Percentiles rank a stretch among this genome's conserved stretches.
Evolutionary conservation across 2,329 filamentous ascomycete genomes (phyloP).

Genomic region (Akanthomyces muscarius): DNA sequence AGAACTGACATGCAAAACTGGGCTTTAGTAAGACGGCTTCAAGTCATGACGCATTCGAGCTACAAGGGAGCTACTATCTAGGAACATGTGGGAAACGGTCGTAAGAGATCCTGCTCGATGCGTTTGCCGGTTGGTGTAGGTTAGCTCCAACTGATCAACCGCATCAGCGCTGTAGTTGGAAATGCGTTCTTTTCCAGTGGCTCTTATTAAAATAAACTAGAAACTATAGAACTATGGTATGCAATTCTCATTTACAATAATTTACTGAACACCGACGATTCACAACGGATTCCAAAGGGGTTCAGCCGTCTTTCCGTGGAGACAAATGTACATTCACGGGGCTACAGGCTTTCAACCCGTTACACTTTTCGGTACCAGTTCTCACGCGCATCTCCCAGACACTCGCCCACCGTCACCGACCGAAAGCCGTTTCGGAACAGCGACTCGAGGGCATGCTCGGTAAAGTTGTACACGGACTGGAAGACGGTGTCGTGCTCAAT

Average conservation of each 20-base stretch:
- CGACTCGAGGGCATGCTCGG: conserved; percentile 38
- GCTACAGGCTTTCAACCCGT: neutral
- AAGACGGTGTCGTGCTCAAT: conserved; percentile 51
- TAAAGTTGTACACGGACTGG: conserved; percentile 41
- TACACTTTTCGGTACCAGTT: conserved; percentile 40
- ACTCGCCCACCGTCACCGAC: conserved; percentile 50
- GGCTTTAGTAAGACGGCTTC: too few species aligned
- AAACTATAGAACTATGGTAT: neutral
- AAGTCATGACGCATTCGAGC: too few species aligned
- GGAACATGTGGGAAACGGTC: too few species aligned
- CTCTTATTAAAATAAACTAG: neutral
- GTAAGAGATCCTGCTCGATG: too few species aligned
- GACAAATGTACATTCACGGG: too few species aligned
- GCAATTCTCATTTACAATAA: neutral
- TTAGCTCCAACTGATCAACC: too few species aligned
- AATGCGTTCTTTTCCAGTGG: neutral
- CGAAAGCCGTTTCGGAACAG: conserved; percentile 39
- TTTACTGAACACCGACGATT: neutral
- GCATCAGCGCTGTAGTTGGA: too few species aligned
- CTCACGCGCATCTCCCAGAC: conserved; percentile 40
- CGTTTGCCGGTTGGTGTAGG: too few species aligned
- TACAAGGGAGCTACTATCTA: too few species aligned
- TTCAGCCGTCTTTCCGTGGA: too few species aligned
- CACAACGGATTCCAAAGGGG: neutral
- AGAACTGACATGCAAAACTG: too few species aligned